Evolutionary conservation across 371 early-diverging fungal genomes (phyloP).

Genomic region (Mortierella sp.): DNA sequence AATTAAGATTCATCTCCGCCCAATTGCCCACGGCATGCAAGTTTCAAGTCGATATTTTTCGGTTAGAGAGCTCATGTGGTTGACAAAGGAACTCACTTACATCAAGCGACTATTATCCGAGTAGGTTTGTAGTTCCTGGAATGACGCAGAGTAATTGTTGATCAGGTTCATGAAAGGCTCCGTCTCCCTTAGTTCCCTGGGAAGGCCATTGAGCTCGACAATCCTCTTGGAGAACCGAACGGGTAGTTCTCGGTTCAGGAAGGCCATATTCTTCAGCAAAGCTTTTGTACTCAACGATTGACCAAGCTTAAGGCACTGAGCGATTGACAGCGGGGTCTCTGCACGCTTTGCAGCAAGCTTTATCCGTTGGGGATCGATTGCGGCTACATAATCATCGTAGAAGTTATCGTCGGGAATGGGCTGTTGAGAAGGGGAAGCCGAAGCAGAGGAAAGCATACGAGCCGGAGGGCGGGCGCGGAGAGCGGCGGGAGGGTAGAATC

Average conservation of each 20-base stretch:
- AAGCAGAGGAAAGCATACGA: slow-evolving; percentile 15
- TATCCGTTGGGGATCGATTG: slow-evolving; percentile 27
- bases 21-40: background rate
- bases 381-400: background rate
- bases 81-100: too few relatives aligned
- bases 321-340: slow-evolving; percentile 46
- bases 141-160: slow-evolving; percentile 34
- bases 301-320: slow-evolving; percentile 42
- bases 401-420: background rate
- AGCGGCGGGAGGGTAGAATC: too few relatives aligned
- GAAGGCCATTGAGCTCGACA: slow-evolving; percentile 33
- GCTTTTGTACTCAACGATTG: slow-evolving; percentile 35
- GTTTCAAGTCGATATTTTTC: too few relatives aligned
- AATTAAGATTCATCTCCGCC: slow-evolving; percentile 2
- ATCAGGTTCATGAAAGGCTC: slow-evolving; percentile 41
- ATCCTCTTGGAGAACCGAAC: slow-evolving; percentile 48
- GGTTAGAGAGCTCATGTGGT: too few relatives aligned
- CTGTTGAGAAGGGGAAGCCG: background rate
- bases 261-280: slow-evolving; percentile 43
- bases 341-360: slow-evolving; percentile 32
- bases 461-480: background rate
- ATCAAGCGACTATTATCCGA: slow-evolving; percentile 36
- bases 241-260: slow-evolving; percentile 46
- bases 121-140: slow-evolving; percentile 31
- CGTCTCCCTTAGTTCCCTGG: slow-evolving; percentile 32